A percentile compares a stretch with the other conserved stretches of the same genome.
Conservation (phyloP, 768 basidiomycete species). For the Lentinula lateritia region DNA sequence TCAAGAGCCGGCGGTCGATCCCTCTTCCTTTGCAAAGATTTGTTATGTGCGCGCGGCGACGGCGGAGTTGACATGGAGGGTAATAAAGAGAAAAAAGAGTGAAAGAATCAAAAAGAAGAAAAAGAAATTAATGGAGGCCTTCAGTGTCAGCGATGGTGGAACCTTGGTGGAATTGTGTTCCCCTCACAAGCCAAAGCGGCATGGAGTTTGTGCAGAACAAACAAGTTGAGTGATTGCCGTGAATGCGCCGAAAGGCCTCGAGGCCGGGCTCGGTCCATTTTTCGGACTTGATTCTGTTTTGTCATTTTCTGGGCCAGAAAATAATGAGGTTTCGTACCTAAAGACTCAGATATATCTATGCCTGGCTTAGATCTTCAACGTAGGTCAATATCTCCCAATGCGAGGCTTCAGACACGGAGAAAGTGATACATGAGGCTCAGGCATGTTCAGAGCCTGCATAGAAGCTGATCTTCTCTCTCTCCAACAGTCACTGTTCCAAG, state of each 20-base stretch:
- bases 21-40: conserved; percentile 34
- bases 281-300: not conserved
- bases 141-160: not conserved
- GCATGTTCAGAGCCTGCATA: not conserved
- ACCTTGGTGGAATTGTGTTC: not conserved
- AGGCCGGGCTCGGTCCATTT: not conserved
- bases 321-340: not conserved
- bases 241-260: not conserved
- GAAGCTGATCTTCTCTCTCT: not conserved
- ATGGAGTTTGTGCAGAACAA: not conserved
- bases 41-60: conserved; percentile 35
- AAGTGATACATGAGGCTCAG: not conserved
- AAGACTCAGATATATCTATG: not conserved
- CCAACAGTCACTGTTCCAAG: not conserved
- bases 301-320: not conserved
- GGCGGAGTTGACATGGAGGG: conserved; percentile 38
- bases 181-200: not conserved
- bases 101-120: conserved; percentile 14
- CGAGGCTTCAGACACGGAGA: not conserved
- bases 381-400: not conserved
- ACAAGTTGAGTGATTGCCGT: not conserved
- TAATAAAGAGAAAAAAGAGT: conserved; percentile 22
- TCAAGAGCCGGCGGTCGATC: conserved; percentile 51
- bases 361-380: not conserved
- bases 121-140: not conserved